phyloP scores from a whole-genome alignment of 2,329 filamentous ascomycete genomes.

The Colletotrichum sp. region DNA sequence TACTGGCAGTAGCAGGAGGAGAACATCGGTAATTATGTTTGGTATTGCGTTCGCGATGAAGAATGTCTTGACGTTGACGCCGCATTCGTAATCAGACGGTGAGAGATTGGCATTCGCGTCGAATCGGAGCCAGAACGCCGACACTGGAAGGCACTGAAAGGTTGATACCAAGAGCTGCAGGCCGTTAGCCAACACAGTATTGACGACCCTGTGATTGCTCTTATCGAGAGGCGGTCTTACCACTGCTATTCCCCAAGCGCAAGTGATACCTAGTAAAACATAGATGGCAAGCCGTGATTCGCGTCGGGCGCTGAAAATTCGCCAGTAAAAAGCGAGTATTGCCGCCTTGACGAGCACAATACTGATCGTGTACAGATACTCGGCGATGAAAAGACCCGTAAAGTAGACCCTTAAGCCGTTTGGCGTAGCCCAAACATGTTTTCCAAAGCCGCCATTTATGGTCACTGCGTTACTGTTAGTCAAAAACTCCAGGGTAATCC shows the following conservation, averaged over 20 bases:
- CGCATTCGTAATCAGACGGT: slow-evolving; percentile 17
- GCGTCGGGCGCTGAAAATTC: slow-evolving; percentile 23
- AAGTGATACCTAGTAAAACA: slow-evolving; percentile 14
- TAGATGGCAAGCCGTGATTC: slow-evolving; percentile 26
- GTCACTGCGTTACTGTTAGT: slow-evolving; percentile 7
- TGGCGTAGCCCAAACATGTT: slow-evolving; percentile 27
- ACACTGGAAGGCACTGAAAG: slow-evolving; percentile 23
- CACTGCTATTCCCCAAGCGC: slow-evolving; percentile 25
- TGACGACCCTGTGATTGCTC: neutral
- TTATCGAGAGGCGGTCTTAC: neutral
- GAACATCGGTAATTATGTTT: slow-evolving; percentile 30
- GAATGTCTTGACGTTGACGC: slow-evolving; percentile 25
- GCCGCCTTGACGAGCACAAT: slow-evolving; percentile 26
- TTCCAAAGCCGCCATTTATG: slow-evolving; percentile 24
- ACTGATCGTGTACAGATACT: slow-evolving; percentile 24
- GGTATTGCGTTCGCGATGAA: slow-evolving; percentile 32
- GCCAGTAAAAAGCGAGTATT: slow-evolving; percentile 30
- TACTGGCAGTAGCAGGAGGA: slow-evolving; percentile 31
- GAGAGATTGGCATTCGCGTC: slow-evolving; percentile 17
- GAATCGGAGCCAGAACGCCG: slow-evolving; percentile 25
- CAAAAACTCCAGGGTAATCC: neutral
- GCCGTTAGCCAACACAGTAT: too few relatives aligned
- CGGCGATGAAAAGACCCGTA: slow-evolving; percentile 26
- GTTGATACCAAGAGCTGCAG: slow-evolving; percentile 21
- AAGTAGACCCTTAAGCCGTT: slow-evolving; percentile 20